Percentiles rank a stretch among this genome's conserved stretches.
Evolutionary conservation across 441 rosid species (phyloP).

Genomic region (Raphanus hybrid): DNA sequence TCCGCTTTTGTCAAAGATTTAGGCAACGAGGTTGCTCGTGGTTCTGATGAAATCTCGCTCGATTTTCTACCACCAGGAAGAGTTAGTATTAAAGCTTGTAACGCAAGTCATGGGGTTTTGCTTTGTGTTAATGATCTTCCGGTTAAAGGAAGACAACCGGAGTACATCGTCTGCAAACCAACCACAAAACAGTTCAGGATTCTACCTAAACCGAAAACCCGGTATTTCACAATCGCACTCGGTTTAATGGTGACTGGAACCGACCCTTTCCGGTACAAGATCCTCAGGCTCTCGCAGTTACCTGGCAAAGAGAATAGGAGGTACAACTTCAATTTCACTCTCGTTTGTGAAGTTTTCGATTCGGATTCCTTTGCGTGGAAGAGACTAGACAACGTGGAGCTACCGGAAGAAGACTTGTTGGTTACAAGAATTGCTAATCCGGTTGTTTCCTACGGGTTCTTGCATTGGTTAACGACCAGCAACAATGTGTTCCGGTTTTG

Average conservation of each 20-base stretch:
- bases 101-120: conserved; percentile 31
- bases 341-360: conserved; percentile 29
- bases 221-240: neutral
- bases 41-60: neutral
- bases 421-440: neutral
- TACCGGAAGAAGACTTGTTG: neutral
- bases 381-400: neutral
- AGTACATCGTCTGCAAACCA: conserved; percentile 26
- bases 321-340: neutral
- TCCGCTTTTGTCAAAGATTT: neutral
- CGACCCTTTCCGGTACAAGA: conserved; percentile 27
- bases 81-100: conserved; percentile 24
- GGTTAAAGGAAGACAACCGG: conserved; percentile 9
- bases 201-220: neutral
- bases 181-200: conserved; percentile 26
- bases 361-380: conserved; percentile 24
- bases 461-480: conserved; percentile 15
- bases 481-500: conserved; percentile 27
- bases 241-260: conserved; percentile 14
- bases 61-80: conserved; percentile 18
- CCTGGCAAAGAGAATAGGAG: neutral
- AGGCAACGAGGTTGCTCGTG: neutral
- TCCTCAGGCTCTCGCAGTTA: conserved; percentile 15
- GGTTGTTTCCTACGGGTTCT: conserved; percentile 9
- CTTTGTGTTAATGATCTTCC: conserved; percentile 15